These are phyloP conservation scores for Zoysia matrella DNA, from an alignment of 202 grass and related monocot genomes.

Conservation along the genomic window DNA sequence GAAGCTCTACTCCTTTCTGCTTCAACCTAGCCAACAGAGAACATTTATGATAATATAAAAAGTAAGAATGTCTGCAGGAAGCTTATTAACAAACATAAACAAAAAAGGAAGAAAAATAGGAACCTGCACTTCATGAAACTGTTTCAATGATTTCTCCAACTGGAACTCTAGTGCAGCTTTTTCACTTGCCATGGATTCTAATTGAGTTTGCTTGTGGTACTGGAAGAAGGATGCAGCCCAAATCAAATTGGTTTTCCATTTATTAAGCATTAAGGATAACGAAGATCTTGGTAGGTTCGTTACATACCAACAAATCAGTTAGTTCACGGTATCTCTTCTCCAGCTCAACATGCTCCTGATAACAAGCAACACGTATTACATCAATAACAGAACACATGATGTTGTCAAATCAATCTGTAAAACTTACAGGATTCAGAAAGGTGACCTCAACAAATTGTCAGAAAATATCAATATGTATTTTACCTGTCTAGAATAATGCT, in stretches of 20 bases:
- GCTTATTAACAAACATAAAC: constrained; percentile 22
- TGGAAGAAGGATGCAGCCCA: constrained; percentile 59
- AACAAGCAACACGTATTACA: constrained; percentile 28
- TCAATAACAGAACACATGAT: constrained; percentile 28
- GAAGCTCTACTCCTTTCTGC: constrained; percentile 84
- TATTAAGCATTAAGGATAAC: constrained; percentile 23
- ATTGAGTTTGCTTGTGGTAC: constrained; percentile 99
- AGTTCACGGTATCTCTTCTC: constrained; percentile 99
- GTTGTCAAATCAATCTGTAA: not conserved
- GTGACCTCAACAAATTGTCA: not conserved
- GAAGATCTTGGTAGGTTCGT: constrained; percentile 19
- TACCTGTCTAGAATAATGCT: constrained; percentile 99
- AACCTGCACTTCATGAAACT: constrained; percentile 95
- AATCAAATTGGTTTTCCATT: constrained; percentile 39
- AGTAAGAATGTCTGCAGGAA: constrained; percentile 36
- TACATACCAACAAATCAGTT: constrained; percentile 92
- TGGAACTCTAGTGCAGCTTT: constrained; percentile 96
- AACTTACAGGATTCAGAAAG: constrained; percentile 26
- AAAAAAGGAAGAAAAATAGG: constrained; percentile 40
- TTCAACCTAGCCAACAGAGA: constrained; percentile 71
- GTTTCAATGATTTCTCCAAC: constrained; percentile 87
- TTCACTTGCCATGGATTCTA: constrained; percentile 93
- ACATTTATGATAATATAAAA: constrained; percentile 27
- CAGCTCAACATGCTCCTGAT: constrained; percentile 95
- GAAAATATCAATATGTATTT: constrained; percentile 23